Evolutionary conservation across 371 early-diverging fungal species (phyloP), one percentile per base, ranked within the genome.

Genomic region (Funneliformis caledonium): DNA sequence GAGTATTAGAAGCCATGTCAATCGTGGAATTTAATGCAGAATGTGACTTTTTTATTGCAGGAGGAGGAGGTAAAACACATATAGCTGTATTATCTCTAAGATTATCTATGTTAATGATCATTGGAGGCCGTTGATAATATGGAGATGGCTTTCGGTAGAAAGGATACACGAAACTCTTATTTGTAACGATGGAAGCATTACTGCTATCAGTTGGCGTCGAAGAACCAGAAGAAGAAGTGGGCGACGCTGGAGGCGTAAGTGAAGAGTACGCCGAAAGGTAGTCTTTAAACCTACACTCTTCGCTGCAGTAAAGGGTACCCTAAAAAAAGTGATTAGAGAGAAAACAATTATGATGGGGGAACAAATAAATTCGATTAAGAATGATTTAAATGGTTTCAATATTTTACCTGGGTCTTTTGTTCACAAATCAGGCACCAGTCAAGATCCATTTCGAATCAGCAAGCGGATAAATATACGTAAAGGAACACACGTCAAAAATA

Each of bases 351-450:
- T 61, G 22, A 37, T 52, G 59, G 14, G 14, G 16, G 48, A 8
- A 52, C 26, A n/a, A 7, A 12, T 19, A 75, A 7, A 37, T 26
- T 74, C 19, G 22, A 73, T n/a, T 43, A 61, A 76, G 22, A 16
- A 52, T 16, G 16, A 43, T 31, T 42, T 56, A 9, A n/a, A 11
- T 43, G 14, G 12, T 31, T 64, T 70, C 16, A n/a, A 56, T 76
- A 62, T n/a, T 26, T 33, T 76, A 76, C 76, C 19, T 43, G 26
- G 37, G 76, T 76, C 43, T 76, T 76, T 43, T 19, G 59, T 19
- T 76, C 76, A 62, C 76, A 76, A 76, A 76, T 76, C 52, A 76
- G 19, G 19, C 76, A 76, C 76, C 76, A 76, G 37, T 76, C 76
- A 43, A 76, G 76, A 76, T 76, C 76, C 76, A 75, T 75, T 60